phyloP scores from a whole-genome alignment of 2,329 filamentous ascomycete genomes.

The Corynespora cassiicola region DNA sequence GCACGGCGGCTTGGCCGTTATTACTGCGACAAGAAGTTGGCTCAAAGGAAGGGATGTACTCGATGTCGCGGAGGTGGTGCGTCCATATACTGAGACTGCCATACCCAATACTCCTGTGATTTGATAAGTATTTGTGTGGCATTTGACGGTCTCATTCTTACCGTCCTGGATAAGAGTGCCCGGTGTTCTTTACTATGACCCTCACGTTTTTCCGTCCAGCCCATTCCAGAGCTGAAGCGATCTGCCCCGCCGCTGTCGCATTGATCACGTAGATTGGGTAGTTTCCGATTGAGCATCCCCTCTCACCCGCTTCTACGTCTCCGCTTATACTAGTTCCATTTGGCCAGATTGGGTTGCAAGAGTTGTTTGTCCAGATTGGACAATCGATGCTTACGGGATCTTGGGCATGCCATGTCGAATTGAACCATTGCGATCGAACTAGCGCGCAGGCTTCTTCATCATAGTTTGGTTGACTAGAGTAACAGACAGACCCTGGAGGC shows the following conservation, averaged over 20 bases:
- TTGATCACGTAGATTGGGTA: slow-evolving; percentile 39
- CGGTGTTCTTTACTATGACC: slow-evolving; percentile 34
- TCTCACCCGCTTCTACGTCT: slow-evolving; percentile 23
- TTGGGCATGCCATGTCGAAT: slow-evolving; percentile 32
- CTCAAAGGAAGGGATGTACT: slow-evolving; percentile 24
- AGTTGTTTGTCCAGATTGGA: slow-evolving; percentile 35
- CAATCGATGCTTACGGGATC: slow-evolving; percentile 37
- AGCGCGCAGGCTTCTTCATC: slow-evolving; percentile 22
- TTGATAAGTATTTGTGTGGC: neutral
- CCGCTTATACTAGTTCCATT: slow-evolving; percentile 38
- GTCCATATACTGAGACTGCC: slow-evolving; percentile 35
- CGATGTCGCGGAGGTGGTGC: slow-evolving; percentile 31
- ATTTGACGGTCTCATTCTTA: slow-evolving; percentile 1
- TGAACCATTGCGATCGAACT: slow-evolving; percentile 31
- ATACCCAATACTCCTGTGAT: slow-evolving; percentile 19
- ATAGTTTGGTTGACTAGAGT: slow-evolving; percentile 25
- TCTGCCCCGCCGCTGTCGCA: slow-evolving; percentile 24
- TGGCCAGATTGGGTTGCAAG: slow-evolving; percentile 34
- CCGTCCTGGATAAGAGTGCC: slow-evolving; percentile 31
- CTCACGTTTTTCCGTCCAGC: slow-evolving; percentile 27
- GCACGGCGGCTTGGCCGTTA: slow-evolving; percentile 12
- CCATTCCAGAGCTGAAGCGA: slow-evolving; percentile 27
- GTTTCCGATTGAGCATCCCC: slow-evolving; percentile 27
- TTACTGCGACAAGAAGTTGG: slow-evolving; percentile 21
- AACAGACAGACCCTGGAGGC: slow-evolving; percentile 37